These are phyloP conservation scores for Rhodotorula toruloides DNA, from an alignment of 768 basidiomycete species.

Conservation along the genomic window DNA sequence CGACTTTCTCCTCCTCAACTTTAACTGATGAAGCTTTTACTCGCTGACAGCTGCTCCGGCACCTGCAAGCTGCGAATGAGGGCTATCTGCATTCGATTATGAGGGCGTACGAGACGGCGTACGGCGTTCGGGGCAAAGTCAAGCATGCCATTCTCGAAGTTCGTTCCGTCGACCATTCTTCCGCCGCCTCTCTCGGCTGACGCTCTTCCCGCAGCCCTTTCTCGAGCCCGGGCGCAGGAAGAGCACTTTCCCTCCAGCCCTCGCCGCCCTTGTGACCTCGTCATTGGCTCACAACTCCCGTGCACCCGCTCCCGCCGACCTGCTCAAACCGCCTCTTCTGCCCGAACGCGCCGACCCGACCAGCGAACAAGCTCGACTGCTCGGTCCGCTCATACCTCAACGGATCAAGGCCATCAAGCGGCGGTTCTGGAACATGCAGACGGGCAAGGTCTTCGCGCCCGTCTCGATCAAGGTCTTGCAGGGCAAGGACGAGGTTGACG, in stretches of 20 bases:
- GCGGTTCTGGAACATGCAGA: constrained; percentile 28
- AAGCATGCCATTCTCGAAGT: constrained; percentile 21
- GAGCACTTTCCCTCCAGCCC: constrained; percentile 13
- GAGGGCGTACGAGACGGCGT: constrained; percentile 21
- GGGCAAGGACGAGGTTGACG: background rate
- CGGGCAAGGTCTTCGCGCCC: constrained; percentile 28
- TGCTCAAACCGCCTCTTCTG: constrained; percentile 20
- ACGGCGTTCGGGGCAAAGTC: constrained; percentile 11
- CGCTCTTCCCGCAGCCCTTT: constrained; percentile 8
- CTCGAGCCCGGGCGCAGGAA: background rate
- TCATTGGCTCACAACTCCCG: constrained; percentile 17
- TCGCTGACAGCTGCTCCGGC: constrained; percentile 15
- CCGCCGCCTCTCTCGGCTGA: background rate
- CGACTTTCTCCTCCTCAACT: background rate
- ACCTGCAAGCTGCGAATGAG: constrained; percentile 35
- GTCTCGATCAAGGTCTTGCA: constrained; percentile 1
- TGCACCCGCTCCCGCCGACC: constrained; percentile 15
- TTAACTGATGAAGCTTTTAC: background rate
- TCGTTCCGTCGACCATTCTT: background rate
- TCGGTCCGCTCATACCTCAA: constrained; percentile 25
- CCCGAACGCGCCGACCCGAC: constrained; percentile 33
- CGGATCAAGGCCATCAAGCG: constrained; percentile 16
- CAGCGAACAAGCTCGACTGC: constrained; percentile 36
- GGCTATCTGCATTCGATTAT: constrained; percentile 28
- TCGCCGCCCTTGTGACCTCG: constrained; percentile 32